Base-by-base conservation (phyloP, 805 yeast genomes). In the Aciculoconidium aculeatum region DNA sequence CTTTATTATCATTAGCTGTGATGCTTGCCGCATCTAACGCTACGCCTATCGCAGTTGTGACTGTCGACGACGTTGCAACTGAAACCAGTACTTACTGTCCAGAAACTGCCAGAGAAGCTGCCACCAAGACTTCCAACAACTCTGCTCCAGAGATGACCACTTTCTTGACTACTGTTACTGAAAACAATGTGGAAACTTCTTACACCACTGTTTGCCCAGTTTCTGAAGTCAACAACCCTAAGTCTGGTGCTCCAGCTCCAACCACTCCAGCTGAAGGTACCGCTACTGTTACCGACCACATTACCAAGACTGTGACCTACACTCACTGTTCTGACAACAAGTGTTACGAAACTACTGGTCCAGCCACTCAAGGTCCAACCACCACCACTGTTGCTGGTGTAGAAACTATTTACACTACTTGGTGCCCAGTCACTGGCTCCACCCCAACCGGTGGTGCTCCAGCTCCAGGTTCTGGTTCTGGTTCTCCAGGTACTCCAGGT, bases 401-500 rank as follows among this genome's bases (percentile, higher is more conserved):
- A 15, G 52, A 39, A 28, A 60, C 66, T 13, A 49, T 55, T 21
- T 67, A 54, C 50, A 60, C 71, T 35, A 62, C 69, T 15, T 54
- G 47, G 47, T 53, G 61, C 40, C 59, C 58, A 31, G 26, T 40
- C 44, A n/a, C 28, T 22, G 29, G 28, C 26, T 9, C 28, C 30
- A n/a, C n/a, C n/a, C n/a, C n/a, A n/a, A n/a, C n/a, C n/a, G n/a
- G n/a, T n/a, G 44, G 52, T 13, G 39, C 53, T 14, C 15, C 22
- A 14, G 30, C 39, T 8, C 21, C 40, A 20, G 28, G 31, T 21
- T 15, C 30, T 20, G 33, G 21, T 15, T 19, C 25, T 21, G 39
- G 45, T 36, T 34, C 42, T 23, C n/a, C 44, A 29, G 31, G 52
- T 16, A 34, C 32, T 13, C 39, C 33, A 25, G 49, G 37, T 23